Evolutionary conservation across 2,329 filamentous ascomycete genomes (phyloP).

Genomic region (Blumeriella jaapii): DNA sequence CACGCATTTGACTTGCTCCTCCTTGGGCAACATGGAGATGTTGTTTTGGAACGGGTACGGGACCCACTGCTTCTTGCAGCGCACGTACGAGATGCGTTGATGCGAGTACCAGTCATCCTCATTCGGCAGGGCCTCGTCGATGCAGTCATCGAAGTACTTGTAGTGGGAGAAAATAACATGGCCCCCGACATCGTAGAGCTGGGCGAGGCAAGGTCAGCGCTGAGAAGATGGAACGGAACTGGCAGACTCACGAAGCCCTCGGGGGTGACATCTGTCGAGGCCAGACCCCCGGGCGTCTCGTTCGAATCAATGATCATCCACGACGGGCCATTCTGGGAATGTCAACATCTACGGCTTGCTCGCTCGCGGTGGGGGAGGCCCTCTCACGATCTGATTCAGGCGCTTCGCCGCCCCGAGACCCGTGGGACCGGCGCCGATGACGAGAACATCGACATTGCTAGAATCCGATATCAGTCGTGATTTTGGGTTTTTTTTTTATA

Average conservation of each 20-base stretch:
- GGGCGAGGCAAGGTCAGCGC: constrained; percentile 15
- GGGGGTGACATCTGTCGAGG: constrained; percentile 85
- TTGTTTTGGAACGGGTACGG: constrained; percentile 99
- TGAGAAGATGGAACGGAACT: constrained; percentile 11
- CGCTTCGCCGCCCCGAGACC: constrained; percentile 97
- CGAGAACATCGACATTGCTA: constrained; percentile 84
- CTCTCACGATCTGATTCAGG: constrained; percentile 76
- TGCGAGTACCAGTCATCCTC: constrained; percentile 94
- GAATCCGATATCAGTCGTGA: constrained; percentile 11
- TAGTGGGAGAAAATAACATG: constrained; percentile 52
- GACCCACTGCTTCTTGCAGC: constrained; percentile 93
- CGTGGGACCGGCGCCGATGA: constrained; percentile 96
- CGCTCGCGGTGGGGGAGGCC: constrained; percentile 13
- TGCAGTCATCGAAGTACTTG: constrained; percentile 99
- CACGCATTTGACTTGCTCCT: constrained; percentile 89
- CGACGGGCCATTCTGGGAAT: constrained; percentile 66
- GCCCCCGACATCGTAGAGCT: constrained; percentile 86
- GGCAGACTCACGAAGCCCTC: constrained; percentile 82
- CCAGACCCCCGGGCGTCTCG: constrained; percentile 87
- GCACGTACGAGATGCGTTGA: constrained; percentile 97
- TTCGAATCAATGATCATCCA: constrained; percentile 94
- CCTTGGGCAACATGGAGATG: constrained; percentile 94
- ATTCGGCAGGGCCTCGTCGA: constrained; percentile 91
- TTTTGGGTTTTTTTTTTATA: too few species aligned
- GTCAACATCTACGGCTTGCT: constrained; percentile 4